A percentile compares a stretch with the other conserved stretches of the same genome.
Conservation (phyloP, 106 monocot species). For the Phalaenopsis equestris region DNA sequence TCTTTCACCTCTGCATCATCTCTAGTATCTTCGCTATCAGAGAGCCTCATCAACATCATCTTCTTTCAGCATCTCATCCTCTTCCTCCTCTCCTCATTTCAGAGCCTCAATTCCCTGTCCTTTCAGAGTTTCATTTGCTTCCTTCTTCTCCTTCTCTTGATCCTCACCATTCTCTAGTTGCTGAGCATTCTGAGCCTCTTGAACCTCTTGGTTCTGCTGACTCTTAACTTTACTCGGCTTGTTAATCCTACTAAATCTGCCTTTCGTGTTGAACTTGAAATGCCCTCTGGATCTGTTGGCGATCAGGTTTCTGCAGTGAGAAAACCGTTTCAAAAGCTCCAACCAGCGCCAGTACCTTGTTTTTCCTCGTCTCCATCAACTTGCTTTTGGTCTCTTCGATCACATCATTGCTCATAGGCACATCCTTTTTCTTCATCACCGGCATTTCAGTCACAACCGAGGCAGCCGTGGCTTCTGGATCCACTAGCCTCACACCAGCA, state of each 20-base stretch:
- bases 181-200: not conserved
- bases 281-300: not conserved
- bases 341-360: conserved; percentile 33
- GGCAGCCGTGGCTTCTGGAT: not conserved
- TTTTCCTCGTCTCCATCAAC: conserved; percentile 27
- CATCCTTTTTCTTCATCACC: conserved; percentile 5
- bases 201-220: not conserved
- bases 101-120: too few species aligned
- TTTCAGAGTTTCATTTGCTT: not conserved
- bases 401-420: conserved; percentile 17
- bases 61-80: not conserved
- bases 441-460: not conserved
- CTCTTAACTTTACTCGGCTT: not conserved
- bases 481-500: not conserved
- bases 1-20: not conserved
- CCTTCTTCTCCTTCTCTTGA: not conserved
- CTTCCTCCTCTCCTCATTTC: not conserved
- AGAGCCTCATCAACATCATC: not conserved
- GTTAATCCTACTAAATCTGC: not conserved
- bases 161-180: not conserved
- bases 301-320: conserved; percentile 26
- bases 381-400: conserved; percentile 25
- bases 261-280: not conserved
- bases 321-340: conserved; percentile 40
- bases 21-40: not conserved